Percentiles rank a stretch among this genome's conserved stretches.
Evolutionary conservation across 2,329 filamentous ascomycete species (phyloP).

Genomic region (Botrytis medusae): DNA sequence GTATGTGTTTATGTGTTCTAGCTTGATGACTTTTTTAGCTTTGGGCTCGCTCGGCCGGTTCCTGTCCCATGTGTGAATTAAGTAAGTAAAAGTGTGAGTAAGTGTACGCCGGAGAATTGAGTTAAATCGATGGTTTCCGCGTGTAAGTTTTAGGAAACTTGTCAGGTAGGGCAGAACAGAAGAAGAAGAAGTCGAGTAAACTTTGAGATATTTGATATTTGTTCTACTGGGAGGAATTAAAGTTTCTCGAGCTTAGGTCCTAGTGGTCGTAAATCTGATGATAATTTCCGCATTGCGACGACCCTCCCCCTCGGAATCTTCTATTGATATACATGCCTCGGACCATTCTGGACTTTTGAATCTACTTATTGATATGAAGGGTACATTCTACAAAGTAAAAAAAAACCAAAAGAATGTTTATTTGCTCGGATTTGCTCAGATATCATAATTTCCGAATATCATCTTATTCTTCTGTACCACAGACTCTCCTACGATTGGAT

Average conservation of each 20-base stretch:
- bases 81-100: neutral
- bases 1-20: neutral
- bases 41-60: neutral
- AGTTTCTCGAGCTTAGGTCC: neutral
- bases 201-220: neutral
- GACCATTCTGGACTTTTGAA: neutral
- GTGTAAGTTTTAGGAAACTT: neutral
- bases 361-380: neutral
- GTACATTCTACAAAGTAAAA: neutral
- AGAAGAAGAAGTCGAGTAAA: neutral
- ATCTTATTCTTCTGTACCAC: neutral
- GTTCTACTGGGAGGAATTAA: neutral
- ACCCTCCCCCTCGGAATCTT: neutral
- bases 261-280: neutral
- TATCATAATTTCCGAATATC: neutral
- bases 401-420: neutral
- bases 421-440: conserved; percentile 11
- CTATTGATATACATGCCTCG: neutral
- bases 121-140: neutral
- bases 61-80: neutral
- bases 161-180: neutral
- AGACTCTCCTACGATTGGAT: neutral
- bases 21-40: neutral
- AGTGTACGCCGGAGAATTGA: neutral
- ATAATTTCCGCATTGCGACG: neutral